Evolutionary conservation across 169 alveolate genomes (phyloP), one percentile per base, ranked within the genome.

Genomic region (Babesia ovata): DNA sequence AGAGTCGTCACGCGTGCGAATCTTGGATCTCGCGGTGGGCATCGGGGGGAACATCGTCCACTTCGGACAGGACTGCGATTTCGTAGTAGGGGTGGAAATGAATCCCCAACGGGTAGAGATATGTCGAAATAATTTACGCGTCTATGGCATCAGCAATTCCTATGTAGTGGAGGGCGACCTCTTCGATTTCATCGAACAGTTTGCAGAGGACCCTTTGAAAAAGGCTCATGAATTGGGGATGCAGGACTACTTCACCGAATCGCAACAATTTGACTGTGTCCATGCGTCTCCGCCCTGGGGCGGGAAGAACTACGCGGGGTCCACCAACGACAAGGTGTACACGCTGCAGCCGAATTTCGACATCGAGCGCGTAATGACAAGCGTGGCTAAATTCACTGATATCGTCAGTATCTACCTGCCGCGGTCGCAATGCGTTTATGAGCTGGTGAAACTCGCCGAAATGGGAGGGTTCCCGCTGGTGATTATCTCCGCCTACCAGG

Each of bases 241-340:
- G 16, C 53, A 50, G 63, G 48, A 63, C 10, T 19, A 48, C 46
- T 61, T 57, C 57, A 45, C 42, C 22, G 75, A 79, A 14, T 28
- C 66, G 22, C 83, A 48, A 39, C 39, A 33, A 12, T 82, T 73
- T 52, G 79, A 71, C 75, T 73, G 79, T 48, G 36, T 62, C 12
- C 67, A 52, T 39, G 39, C 74, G 33, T 82, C 89, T 2, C 89
- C 89, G 26, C 89, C 89, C 33, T 82, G 89, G 89, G 89, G 89
- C 4, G 85, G 89, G 45, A 74, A 49, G 54, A 16, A 57, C 52
- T 82, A 82, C 39, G 26, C 61, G 22, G 89, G 89, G 22, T 19
- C 71, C 19, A 4, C 48, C 42, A 50, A 50, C 22, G 69, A 66
- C 60, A 73, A 36, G 22, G 24, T 63, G 17, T 77, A 39, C 63